Percentiles rank a stretch among this genome's conserved stretches.
phyloP scores from a whole-genome alignment of 768 basidiomycete genomes.

The Mycena pura region DNA sequence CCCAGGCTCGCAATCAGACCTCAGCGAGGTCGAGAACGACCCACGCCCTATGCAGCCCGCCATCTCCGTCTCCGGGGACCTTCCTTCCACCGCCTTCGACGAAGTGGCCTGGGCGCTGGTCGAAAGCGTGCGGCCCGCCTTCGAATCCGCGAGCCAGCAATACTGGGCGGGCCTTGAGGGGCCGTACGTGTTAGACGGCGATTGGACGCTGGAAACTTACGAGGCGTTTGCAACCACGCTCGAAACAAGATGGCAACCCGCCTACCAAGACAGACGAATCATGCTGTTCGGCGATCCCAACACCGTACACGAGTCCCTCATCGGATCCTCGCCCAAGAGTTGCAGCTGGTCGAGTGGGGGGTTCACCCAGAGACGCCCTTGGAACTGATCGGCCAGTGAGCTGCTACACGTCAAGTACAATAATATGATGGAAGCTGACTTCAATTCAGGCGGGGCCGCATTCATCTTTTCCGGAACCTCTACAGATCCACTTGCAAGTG shows the following conservation, averaged over 20 bases:
- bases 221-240: neutral
- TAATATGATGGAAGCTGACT: neutral
- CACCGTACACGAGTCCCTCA: neutral
- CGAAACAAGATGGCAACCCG: neutral
- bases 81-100: neutral
- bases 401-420: neutral
- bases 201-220: neutral
- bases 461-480: neutral
- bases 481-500: neutral
- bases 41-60: too few relatives aligned
- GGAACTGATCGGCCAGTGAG: neutral
- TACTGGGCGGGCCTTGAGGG: neutral
- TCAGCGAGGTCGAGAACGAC: too few relatives aligned
- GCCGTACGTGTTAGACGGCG: neutral
- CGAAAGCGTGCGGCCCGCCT: neutral
- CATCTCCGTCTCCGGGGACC: too few relatives aligned
- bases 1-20: too few relatives aligned
- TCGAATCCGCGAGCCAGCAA: neutral
- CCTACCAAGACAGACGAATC: neutral
- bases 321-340: neutral
- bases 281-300: neutral
- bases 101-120: neutral
- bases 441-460: neutral
- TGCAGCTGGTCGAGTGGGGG: neutral
- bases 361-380: neutral